These are phyloP conservation scores for Serendipita vermifera DNA, from an alignment of 768 basidiomycete species.

Conservation along the genomic window DNA sequence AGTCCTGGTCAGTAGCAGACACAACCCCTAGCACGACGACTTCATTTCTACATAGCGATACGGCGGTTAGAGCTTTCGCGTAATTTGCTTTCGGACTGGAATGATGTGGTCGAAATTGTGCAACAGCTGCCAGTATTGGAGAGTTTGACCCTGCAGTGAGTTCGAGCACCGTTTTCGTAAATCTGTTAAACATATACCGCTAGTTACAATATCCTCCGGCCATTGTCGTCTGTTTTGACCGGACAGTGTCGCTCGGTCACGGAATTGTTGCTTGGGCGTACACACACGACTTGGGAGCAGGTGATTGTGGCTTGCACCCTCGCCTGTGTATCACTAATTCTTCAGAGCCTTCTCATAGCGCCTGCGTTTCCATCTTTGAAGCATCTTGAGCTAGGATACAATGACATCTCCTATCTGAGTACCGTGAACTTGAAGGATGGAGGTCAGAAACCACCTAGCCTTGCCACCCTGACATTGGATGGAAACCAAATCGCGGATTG, in stretches of 20 bases:
- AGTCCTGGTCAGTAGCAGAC: constrained; percentile 50
- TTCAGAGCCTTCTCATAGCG: not conserved
- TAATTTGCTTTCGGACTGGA: constrained; percentile 63
- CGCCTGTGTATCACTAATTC: not conserved
- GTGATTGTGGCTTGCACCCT: constrained; percentile 25
- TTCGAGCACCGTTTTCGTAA: constrained; percentile 14
- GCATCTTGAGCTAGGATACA: constrained; percentile 4
- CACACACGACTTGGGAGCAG: constrained; percentile 59
- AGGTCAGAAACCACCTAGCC: too few species aligned
- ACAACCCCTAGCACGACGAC: constrained; percentile 9
- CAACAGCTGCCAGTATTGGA: constrained; percentile 47
- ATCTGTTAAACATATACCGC: constrained; percentile 11
- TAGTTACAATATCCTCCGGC: constrained; percentile 57
- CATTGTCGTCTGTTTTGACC: constrained; percentile 24
- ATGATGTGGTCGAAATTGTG: constrained; percentile 48
- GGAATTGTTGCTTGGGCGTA: constrained; percentile 64
- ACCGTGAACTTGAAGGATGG: too few species aligned
- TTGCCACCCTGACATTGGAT: constrained; percentile 14
- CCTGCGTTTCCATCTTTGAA: constrained; percentile 6
- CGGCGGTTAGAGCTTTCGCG: constrained; percentile 70
- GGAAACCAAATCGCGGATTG: constrained; percentile 13
- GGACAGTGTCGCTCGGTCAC: constrained; percentile 38
- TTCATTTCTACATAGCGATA: constrained; percentile 37
- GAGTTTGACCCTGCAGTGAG: constrained; percentile 68
- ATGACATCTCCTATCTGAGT: not conserved